Conservation (phyloP, 371 early-diverging fungal genomes). For the Mortierella polycephala region DNA sequence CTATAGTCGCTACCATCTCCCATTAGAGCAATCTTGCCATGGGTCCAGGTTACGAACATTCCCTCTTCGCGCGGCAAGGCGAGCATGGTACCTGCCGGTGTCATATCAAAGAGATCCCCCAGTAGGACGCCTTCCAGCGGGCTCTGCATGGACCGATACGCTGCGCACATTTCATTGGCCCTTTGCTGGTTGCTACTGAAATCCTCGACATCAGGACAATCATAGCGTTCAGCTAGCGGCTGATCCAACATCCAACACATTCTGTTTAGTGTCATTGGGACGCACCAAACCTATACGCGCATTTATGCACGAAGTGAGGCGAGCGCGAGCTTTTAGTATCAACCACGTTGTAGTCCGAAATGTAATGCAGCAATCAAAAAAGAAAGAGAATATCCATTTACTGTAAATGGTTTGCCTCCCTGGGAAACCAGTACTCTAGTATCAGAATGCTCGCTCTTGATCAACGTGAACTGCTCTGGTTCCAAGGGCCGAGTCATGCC, state of each 20-base stretch:
- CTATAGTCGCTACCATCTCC: constrained; percentile 34
- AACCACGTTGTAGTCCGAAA: not conserved
- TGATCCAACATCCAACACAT: constrained; percentile 48
- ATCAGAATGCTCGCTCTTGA: constrained; percentile 18
- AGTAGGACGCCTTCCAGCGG: constrained; percentile 8
- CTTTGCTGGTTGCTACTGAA: constrained; percentile 12
- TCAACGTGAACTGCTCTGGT: constrained; percentile 12
- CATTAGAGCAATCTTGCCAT: constrained; percentile 37
- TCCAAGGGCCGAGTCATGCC: constrained; percentile 41
- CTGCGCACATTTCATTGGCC: constrained; percentile 12
- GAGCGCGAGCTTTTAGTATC: not conserved
- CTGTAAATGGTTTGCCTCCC: constrained; percentile 27
- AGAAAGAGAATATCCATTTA: constrained; percentile 6
- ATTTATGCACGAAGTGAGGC: not conserved
- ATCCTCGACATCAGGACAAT: constrained; percentile 44
- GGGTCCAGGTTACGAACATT: constrained; percentile 28
- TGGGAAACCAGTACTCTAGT: constrained; percentile 20
- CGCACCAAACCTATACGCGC: constrained; percentile 34
- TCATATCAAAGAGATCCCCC: constrained; percentile 30
- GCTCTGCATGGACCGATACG: constrained; percentile 18
- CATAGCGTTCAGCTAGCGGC: constrained; percentile 3
- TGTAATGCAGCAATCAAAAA: not conserved
- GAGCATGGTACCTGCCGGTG: constrained; percentile 21
- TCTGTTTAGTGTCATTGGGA: constrained; percentile 33
- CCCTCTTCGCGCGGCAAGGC: constrained; percentile 35